These are phyloP conservation scores for Phytophthora sp. DNA, from an alignment of 352 stramenopile species.

Conservation along the genomic window DNA sequence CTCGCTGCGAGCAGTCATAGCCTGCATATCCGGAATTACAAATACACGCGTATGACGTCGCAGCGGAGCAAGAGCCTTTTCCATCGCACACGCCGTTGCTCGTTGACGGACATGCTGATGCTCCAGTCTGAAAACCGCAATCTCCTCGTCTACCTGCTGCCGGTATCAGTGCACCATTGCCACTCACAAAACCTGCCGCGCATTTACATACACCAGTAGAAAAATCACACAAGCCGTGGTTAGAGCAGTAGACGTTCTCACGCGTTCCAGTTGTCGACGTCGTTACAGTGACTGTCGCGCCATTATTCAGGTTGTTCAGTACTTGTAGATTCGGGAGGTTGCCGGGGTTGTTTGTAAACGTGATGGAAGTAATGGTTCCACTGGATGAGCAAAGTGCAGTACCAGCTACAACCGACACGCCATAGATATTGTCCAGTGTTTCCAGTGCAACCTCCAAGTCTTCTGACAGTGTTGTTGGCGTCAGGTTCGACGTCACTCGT, in stretches of 20 bases:
- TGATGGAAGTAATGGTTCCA: conserved; percentile 57
- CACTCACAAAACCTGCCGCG: conserved; percentile 59
- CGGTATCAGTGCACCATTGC: conserved; percentile 44
- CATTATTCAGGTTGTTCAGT: conserved; percentile 44
- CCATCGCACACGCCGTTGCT: conserved; percentile 44
- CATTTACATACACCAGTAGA: conserved; percentile 78
- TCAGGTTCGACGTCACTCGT: conserved; percentile 62
- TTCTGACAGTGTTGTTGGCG: conserved; percentile 35
- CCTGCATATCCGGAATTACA: conserved; percentile 70
- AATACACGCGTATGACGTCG: conserved; percentile 56
- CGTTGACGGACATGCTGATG: conserved; percentile 44
- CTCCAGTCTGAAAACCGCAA: conserved; percentile 44
- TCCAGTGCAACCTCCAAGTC: conserved; percentile 59
- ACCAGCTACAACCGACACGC: conserved; percentile 37
- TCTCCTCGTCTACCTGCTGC: conserved; percentile 42
- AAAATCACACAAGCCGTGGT: conserved; percentile 73
- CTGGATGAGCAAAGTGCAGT: conserved; percentile 42
- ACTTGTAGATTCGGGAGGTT: conserved; percentile 58
- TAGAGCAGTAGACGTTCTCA: conserved; percentile 84
- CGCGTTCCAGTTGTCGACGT: conserved; percentile 45
- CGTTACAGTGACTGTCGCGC: conserved; percentile 4
- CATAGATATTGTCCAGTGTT: conserved; percentile 61
- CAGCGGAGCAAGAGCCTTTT: conserved; percentile 50
- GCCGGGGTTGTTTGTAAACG: conserved; percentile 76
- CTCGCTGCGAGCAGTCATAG: conserved; percentile 58